A percentile compares a stretch with the other conserved stretches of the same genome.
phyloP scores from a whole-genome alignment of 192 early-diverging fungal genomes.

The Gamsiella multidivaricata region DNA sequence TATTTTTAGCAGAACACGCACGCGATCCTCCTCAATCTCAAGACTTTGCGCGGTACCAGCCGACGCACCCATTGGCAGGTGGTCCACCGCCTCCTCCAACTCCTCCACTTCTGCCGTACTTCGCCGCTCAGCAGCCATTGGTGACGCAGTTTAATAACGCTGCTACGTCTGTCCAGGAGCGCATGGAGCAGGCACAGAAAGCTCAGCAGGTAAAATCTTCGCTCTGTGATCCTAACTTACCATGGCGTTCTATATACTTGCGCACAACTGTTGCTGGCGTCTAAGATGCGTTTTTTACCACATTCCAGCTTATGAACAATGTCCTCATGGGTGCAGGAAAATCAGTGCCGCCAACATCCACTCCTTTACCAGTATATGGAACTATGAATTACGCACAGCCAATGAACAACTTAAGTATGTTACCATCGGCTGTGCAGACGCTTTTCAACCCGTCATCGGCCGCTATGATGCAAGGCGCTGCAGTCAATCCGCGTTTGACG shows the following conservation, averaged over 20 bases:
- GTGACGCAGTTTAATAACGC: neutral
- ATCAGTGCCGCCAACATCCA: neutral
- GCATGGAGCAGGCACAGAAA: constrained; percentile 43
- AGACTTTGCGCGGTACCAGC: neutral
- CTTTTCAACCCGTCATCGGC: too few species aligned
- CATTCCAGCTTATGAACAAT: constrained; percentile 27
- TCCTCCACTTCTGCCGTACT: neutral
- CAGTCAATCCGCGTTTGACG: too few species aligned
- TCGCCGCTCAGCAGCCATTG: neutral
- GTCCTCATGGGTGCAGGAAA: constrained; percentile 23
- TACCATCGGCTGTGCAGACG: too few species aligned
- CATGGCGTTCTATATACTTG: too few species aligned
- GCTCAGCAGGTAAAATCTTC: constrained; percentile 21
- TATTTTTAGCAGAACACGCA: too few species aligned
- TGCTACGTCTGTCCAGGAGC: constrained; percentile 12
- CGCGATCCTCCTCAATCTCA: neutral
- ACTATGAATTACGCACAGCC: neutral
- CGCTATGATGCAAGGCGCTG: too few species aligned
- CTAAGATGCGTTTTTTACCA: too few species aligned
- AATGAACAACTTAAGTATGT: neutral
- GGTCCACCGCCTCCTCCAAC: neutral
- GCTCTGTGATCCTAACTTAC: too few species aligned
- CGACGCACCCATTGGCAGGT: too few species aligned
- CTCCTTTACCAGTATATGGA: neutral
- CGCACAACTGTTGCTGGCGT: too few species aligned